Percentiles rank a stretch among this genome's conserved stretches.
Evolutionary conservation across 257 asterid genomes (phyloP).

Genomic region (Solanum tarapatanum): DNA sequence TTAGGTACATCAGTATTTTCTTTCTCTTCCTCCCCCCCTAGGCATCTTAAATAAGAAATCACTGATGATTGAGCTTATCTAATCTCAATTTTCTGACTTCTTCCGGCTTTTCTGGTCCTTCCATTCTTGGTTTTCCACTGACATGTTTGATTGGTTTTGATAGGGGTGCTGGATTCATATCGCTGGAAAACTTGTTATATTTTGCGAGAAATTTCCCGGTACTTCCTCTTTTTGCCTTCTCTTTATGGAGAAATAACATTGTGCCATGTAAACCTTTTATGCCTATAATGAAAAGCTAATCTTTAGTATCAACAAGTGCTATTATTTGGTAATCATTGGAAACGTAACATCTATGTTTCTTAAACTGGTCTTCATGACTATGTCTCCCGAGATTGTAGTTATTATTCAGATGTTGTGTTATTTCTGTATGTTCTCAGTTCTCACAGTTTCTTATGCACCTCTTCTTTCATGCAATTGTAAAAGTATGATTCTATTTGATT

Average conservation of each 20-base stretch:
- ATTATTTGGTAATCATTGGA: background rate
- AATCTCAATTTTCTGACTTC: background rate
- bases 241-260: background rate
- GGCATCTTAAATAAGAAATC: background rate
- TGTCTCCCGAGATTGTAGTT: background rate
- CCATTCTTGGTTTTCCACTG: background rate
- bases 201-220: slow-evolving; percentile 73
- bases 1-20: slow-evolving; percentile 33
- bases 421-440: background rate
- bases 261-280: background rate
- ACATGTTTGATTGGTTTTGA: background rate
- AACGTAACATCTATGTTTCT: background rate
- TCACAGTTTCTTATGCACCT: background rate
- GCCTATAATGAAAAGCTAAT: background rate
- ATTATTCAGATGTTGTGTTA: background rate
- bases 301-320: background rate
- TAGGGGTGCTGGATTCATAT: slow-evolving; percentile 88
- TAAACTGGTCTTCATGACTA: background rate
- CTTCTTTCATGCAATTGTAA: background rate
- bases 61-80: background rate
- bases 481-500: background rate
- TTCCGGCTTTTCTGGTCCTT: background rate
- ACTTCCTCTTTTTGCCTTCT: slow-evolving; percentile 8
- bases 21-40: background rate
- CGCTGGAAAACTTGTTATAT: slow-evolving; percentile 74